phyloP scores from a whole-genome alignment of 108 stramenopile species.

The Skeletonema grethae region DNA sequence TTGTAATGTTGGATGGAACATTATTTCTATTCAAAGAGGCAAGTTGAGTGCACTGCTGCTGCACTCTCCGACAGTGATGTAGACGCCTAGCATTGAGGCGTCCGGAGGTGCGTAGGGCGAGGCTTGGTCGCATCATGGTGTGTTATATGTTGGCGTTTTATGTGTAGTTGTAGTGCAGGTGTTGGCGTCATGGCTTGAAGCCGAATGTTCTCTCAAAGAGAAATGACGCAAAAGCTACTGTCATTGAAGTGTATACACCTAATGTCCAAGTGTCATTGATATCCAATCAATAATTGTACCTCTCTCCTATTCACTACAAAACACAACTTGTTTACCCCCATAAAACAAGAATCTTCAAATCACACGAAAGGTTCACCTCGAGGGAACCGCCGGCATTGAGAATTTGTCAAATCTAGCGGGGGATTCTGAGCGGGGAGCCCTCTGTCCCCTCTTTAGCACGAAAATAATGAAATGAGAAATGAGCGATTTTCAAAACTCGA shows the following conservation, averaged over 20 bases:
- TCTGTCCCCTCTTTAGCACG: not conserved
- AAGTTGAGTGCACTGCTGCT: not conserved
- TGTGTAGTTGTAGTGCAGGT: too few relatives aligned
- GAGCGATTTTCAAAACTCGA: not conserved
- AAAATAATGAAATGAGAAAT: too few relatives aligned
- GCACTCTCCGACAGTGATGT: not conserved
- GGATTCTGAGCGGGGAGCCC: too few relatives aligned
- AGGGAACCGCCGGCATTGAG: not conserved
- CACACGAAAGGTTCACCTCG: not conserved
- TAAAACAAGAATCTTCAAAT: too few relatives aligned
- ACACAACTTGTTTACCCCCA: too few relatives aligned
- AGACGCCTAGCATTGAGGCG: not conserved
- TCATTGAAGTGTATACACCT: too few relatives aligned
- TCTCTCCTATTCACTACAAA: too few relatives aligned
- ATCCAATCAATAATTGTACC: too few relatives aligned
- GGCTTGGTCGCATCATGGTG: constrained; percentile 1
- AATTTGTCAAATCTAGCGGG: not conserved
- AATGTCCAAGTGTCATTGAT: too few relatives aligned
- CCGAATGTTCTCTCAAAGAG: too few relatives aligned
- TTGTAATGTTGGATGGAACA: not conserved
- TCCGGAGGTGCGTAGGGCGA: constrained; percentile 6
- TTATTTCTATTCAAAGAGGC: not conserved
- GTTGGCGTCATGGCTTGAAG: too few relatives aligned
- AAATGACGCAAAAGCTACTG: too few relatives aligned
- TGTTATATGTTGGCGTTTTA: not conserved